phyloP scores from a whole-genome alignment of 805 yeast genomes.

The Cyberlindnera meyerae region DNA sequence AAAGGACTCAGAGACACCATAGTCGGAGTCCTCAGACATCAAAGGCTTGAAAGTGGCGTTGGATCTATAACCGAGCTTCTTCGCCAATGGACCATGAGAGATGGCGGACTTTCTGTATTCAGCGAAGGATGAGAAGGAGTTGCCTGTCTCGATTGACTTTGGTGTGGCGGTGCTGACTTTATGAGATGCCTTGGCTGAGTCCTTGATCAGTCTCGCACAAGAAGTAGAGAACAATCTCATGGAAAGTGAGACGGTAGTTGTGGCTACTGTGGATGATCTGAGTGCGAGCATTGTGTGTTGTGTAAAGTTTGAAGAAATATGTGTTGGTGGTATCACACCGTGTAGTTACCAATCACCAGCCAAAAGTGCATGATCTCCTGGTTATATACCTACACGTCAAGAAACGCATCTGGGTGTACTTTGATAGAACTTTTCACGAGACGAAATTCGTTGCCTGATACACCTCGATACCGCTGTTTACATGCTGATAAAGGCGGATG shows the following conservation, averaged over 20 bases:
- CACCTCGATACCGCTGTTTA: no score
- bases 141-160: slow-evolving; percentile 21
- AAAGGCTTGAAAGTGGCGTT: slow-evolving; percentile 14
- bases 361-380: no score
- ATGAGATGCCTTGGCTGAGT: slow-evolving; percentile 19
- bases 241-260: slow-evolving; percentile 1
- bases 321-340: no score
- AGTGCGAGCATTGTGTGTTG: slow-evolving; percentile 9
- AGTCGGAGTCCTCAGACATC: slow-evolving; percentile 19
- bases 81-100: slow-evolving; percentile 34
- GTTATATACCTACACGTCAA: no score
- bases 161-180: slow-evolving; percentile 10
- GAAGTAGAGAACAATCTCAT: slow-evolving; percentile 11
- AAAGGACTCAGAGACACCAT: slow-evolving; percentile 23
- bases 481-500: no score
- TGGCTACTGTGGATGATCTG: slow-evolving; percentile 2
- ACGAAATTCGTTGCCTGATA: no score
- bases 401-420: no score
- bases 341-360: no score
- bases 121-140: slow-evolving; percentile 32
- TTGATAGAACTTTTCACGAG: no score
- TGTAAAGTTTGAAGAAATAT: neutral
- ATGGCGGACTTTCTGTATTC: slow-evolving; percentile 35
- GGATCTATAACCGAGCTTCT: slow-evolving; percentile 12
- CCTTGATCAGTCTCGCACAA: slow-evolving; percentile 12